Evolutionary conservation across 2,329 filamentous ascomycete species (phyloP), one percentile per base, ranked within the genome.

Genomic region (Talaromyces islandicus): DNA sequence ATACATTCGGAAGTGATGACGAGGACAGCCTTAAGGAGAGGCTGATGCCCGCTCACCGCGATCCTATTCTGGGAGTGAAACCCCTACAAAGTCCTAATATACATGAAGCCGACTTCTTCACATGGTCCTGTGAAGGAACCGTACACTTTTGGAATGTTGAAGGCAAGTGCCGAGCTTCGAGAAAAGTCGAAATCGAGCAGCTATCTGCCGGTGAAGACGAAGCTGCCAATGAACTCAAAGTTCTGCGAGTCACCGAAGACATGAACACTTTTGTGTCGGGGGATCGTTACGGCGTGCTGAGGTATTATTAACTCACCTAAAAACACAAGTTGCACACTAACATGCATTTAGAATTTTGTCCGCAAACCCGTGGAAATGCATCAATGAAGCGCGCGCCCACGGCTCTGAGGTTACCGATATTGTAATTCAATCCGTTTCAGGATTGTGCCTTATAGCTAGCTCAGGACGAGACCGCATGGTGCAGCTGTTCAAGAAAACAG

Each of bases 391-490:
- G 48, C 94, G 95, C 71, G 94, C 92, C 29, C 94, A 99, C 71
- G 85, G 89, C 5, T 87, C 87, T 7, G 91, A 97, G 68, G 89
- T 96, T 63, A 91, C 91, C 43, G 89, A 89, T 67, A 88, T 97
- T 65, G 85, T 88, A 21, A 80, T 95, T 4, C 86, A 86, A 67
- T 85, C 90, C 66, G 81, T 81, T 51, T 80, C 83, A 0, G 79
- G 82, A 1, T 81, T 78, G 53, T 83, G 85, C 38, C 78, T 96
- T 52, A 81, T 97, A 66, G 93, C 90, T 19, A 92, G 88, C 11
- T 92, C 89, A 70, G 90, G 91, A 38, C 84, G 94, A 65, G 94
- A 99, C 74, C 88, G 94, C 56, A 96, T 89, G n/a, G 85, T 93
- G 0, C 94, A 99, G 72, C 78, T 99, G n/a, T 97, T 97, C 71